These are phyloP conservation scores for Pholiota molesta DNA, from an alignment of 768 basidiomycete genomes.

Conservation along the genomic window DNA sequence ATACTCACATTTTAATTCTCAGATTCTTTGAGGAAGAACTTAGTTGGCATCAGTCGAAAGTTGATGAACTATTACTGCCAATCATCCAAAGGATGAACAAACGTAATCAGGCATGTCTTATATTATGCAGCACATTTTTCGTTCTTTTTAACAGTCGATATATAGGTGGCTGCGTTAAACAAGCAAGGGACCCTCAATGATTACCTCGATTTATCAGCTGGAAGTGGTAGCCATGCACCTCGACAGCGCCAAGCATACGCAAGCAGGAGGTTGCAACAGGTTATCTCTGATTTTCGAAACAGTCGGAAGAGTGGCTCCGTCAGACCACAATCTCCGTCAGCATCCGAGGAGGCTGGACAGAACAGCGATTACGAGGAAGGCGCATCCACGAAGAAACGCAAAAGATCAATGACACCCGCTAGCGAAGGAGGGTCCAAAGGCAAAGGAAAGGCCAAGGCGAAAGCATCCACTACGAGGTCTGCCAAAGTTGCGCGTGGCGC, in stretches of 20 bases:
- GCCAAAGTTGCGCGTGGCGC: neutral
- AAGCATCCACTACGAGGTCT: neutral
- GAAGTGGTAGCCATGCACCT: constrained; percentile 73
- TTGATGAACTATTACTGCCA: constrained; percentile 88
- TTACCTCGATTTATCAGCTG: constrained; percentile 73
- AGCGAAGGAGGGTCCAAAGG: constrained; percentile 15
- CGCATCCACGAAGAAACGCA: constrained; percentile 23
- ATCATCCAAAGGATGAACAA: constrained; percentile 90
- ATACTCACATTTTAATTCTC: neutral
- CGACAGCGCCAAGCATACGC: constrained; percentile 80
- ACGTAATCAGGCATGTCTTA: constrained; percentile 62
- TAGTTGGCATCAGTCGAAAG: constrained; percentile 80
- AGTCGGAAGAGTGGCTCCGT: constrained; percentile 41
- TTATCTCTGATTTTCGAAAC: constrained; percentile 80
- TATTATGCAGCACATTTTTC: neutral
- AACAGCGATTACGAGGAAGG: constrained; percentile 21
- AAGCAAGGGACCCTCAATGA: constrained; percentile 76
- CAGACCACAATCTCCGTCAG: constrained; percentile 11
- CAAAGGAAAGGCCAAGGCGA: constrained; percentile 13
- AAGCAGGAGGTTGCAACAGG: constrained; percentile 85
- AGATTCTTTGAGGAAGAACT: constrained; percentile 81
- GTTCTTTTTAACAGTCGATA: neutral
- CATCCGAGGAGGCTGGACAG: constrained; percentile 12
- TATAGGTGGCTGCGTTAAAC: constrained; percentile 65
- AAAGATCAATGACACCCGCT: constrained; percentile 8